Percentiles rank a stretch among this genome's conserved stretches.
Evolutionary conservation across 148 eudicot species (phyloP).

Genomic region (Amaranthus hypochondriacus): DNA sequence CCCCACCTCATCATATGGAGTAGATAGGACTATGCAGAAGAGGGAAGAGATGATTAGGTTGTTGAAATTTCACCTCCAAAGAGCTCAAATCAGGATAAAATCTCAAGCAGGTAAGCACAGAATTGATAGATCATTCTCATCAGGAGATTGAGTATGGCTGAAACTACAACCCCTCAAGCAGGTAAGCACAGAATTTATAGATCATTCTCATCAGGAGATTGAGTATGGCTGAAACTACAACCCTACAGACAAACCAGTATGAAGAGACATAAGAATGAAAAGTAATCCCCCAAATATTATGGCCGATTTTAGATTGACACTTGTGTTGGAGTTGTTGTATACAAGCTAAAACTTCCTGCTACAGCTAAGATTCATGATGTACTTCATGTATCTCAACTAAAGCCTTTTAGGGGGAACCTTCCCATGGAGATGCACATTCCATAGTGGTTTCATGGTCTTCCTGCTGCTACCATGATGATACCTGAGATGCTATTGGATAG

Average conservation of each 20-base stretch:
- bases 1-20: too few relatives aligned
- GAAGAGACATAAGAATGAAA: background rate
- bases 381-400: background rate
- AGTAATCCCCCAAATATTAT: background rate
- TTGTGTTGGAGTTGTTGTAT: background rate
- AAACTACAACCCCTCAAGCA: background rate
- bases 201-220: background rate
- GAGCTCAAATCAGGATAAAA: background rate
- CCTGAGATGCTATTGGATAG: background rate
- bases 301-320: background rate
- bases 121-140: background rate
- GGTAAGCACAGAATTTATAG: background rate
- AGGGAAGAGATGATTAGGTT: too few relatives aligned
- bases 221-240: background rate
- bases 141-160: background rate
- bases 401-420: background rate
- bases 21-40: too few relatives aligned
- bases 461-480: background rate
- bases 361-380: background rate
- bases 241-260: background rate
- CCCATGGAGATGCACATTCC: background rate
- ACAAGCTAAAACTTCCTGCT: background rate
- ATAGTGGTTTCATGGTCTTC: background rate
- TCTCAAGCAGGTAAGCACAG: background rate
- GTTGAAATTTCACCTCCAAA: background rate